Evolutionary conservation across 164 flowering plant genomes (phyloP).

Genomic region (Euptelea pleiosperma): DNA sequence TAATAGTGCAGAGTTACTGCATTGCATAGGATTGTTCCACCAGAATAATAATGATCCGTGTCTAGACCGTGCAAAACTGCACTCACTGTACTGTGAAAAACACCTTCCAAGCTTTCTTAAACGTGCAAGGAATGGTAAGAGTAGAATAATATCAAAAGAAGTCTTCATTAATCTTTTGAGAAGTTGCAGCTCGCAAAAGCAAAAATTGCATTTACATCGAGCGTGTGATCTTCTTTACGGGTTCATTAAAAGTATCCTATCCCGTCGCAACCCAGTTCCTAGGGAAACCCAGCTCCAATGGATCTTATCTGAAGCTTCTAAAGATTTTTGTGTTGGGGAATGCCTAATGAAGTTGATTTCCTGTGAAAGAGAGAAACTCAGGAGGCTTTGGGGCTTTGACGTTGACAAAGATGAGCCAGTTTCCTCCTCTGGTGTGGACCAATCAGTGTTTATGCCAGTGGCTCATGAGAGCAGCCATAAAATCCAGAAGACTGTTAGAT

Average conservation of each 20-base stretch:
- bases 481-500: conserved; percentile 36
- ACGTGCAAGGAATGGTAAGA: conserved; percentile 92
- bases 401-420: conserved; percentile 22
- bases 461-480: conserved; percentile 20
- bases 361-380: conserved; percentile 70
- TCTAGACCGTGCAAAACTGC: conserved; percentile 56
- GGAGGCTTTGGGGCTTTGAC: conserved; percentile 66
- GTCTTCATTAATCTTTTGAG: conserved; percentile 66
- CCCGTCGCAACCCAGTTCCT: conserved; percentile 69
- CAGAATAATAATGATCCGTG: conserved; percentile 41
- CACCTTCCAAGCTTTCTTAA: conserved; percentile 93
- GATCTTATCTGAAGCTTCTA: conserved; percentile 88
- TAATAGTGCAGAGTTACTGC: conserved; percentile 22
- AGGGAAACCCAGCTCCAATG: conserved; percentile 78
- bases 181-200: conserved; percentile 50
- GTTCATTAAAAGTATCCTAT: conserved; percentile 64
- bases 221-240: conserved; percentile 88
- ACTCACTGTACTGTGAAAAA: conserved; percentile 78
- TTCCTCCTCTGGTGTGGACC: conserved; percentile 30
- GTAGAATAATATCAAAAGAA: conserved; percentile 82
- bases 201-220: conserved; percentile 63
- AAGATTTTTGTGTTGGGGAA: conserved; percentile 53
- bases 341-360: conserved; percentile 59
- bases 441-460: conserved; percentile 25
- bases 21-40: conserved; percentile 57